These are phyloP conservation scores for Macaranga tanarius DNA, from an alignment of 441 rosid species.

Conservation along the genomic window DNA sequence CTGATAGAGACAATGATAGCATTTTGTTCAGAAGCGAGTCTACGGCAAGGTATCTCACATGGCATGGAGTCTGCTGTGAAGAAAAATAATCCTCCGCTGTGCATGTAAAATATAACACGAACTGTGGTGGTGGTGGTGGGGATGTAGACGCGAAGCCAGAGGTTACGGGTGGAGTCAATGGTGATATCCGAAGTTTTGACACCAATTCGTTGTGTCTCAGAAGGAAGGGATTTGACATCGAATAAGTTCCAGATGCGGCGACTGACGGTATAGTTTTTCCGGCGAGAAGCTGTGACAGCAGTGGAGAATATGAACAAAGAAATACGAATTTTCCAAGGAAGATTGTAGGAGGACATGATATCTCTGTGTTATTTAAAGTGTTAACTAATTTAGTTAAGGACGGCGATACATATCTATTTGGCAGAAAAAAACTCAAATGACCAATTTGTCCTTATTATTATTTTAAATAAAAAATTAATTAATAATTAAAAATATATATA, in stretches of 20 bases:
- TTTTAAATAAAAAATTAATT: too few relatives aligned
- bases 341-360: not conserved
- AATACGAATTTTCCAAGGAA: not conserved
- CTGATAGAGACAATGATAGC: slow-evolving; percentile 10
- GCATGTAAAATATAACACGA: not conserved
- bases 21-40: not conserved
- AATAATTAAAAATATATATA: too few relatives aligned
- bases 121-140: not conserved
- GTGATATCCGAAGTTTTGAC: not conserved
- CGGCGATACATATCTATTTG: too few relatives aligned
- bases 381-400: too few relatives aligned
- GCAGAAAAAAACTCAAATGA: too few relatives aligned
- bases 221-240: not conserved
- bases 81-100: not conserved
- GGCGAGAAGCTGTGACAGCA: not conserved
- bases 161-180: slow-evolving; percentile 4
- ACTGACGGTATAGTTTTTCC: not conserved
- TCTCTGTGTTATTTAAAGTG: too few relatives aligned
- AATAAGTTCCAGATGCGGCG: slow-evolving; percentile 5
- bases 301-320: slow-evolving; percentile 3
- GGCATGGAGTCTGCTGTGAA: not conserved
- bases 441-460: too few relatives aligned
- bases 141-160: slow-evolving; percentile 5
- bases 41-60: not conserved
- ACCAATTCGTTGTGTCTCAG: not conserved